Evolutionary conservation across 2,329 filamentous ascomycete species (phyloP), one percentile per base, ranked within the genome.

Genomic region (Gaeumannomyces tritici): DNA sequence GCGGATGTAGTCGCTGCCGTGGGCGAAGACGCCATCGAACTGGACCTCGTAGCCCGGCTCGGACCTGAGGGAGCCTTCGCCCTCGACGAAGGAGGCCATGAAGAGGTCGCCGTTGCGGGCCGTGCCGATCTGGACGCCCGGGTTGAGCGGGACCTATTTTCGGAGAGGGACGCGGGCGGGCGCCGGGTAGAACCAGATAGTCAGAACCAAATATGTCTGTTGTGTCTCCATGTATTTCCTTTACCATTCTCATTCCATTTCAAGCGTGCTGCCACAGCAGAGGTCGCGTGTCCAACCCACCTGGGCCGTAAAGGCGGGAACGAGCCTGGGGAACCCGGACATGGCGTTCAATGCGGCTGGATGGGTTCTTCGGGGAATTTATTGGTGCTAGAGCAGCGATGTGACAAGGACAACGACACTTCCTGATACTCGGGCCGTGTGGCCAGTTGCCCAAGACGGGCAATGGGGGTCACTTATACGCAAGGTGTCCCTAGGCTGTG

Each of bases 1-100:
- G 63, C 72, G 73, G 68, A 79, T 75, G 69, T 70, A 77, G 69
- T 79, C 77, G 58, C 71, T 71, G 63, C 76, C 77, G 64, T 76
- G 73, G 57, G 73, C 60, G 63, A 77, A 73, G 31, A 69, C 65
- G 47, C 73, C 76, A 63, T 77, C 71, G 57, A 79, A 64, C 62
- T 70, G 57, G 66, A 77, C 67, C 3, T 74, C 70, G 70, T 78
- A 78, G 63, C 63, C 64, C 2, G 72, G 68, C 57, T 76, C 72
- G 13, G 76, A 76, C 21, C 65, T 63, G 57, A 79, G 63, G 64
- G 64, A 70, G 62, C 70, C 71, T 21, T 68, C 63, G 24, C 65
- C 62, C 4, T 66, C 59, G 12, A 70, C 13, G 65, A 74, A 66
- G 63, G 62, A 65, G 29, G 70, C 71, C 62, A 73, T 70, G 59